Conservation (phyloP, 345 rosid genomes). For the Cochlearia excelsa region DNA sequence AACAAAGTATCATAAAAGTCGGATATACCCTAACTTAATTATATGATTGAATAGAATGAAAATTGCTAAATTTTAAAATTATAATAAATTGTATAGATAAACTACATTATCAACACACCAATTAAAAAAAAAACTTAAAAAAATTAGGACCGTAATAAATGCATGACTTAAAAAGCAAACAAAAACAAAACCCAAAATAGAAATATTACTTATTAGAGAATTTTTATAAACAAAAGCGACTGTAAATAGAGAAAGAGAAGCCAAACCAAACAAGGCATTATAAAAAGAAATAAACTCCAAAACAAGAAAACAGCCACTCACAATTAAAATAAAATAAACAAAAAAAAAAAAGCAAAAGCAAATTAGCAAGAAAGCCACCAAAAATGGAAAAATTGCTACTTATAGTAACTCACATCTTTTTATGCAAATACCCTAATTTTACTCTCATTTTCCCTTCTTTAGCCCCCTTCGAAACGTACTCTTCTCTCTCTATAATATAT, state of each 20-base stretch:
- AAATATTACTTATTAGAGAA: no score
- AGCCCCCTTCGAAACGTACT: slow-evolving; percentile 15
- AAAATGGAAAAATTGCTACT: slow-evolving; percentile 36
- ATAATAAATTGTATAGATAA: no score
- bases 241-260: slow-evolving; percentile 3
- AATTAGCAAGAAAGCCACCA: slow-evolving; percentile 36
- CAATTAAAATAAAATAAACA: not conserved
- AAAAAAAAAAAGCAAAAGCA: slow-evolving; percentile 11
- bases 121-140: no score
- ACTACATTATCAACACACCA: no score
- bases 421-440: slow-evolving; percentile 33
- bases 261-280: slow-evolving; percentile 23
- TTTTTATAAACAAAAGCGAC: slow-evolving; percentile 13
- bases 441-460: slow-evolving; percentile 30
- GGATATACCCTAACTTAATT: no score
- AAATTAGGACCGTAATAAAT: no score
- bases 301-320: slow-evolving; percentile 35
- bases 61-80: no score
- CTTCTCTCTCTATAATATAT: not conserved
- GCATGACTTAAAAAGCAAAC: no score
- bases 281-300: slow-evolving; percentile 29
- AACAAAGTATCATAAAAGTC: no score
- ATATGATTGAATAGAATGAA: no score
- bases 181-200: no score
- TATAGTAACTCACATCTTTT: slow-evolving; percentile 35